Evolutionary conservation across 2,329 filamentous ascomycete species (phyloP).

Genomic region (Neodidymelliopsis sp.): DNA sequence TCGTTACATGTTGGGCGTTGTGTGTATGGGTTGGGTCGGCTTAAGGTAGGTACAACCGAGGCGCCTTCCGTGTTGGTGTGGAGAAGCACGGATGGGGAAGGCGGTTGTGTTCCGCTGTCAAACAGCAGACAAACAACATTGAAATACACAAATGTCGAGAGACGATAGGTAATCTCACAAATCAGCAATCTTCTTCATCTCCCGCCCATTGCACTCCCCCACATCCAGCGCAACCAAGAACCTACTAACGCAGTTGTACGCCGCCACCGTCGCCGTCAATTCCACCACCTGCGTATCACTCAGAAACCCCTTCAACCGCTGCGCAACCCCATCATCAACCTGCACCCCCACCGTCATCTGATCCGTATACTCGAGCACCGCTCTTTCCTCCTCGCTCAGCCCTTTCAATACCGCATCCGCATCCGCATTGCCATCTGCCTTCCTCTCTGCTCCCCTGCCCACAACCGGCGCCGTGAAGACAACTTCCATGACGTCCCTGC

Average conservation of each 20-base stretch:
- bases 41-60: constrained; percentile 29
- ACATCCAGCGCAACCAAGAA: constrained; percentile 83
- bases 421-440: constrained; percentile 20
- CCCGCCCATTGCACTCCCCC: constrained; percentile 51
- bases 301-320: constrained; percentile 66
- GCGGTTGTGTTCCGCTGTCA: constrained; percentile 23
- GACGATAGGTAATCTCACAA: too few species aligned
- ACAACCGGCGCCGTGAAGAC: constrained; percentile 40
- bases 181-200: constrained; percentile 44
- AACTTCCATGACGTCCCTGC: constrained; percentile 64
- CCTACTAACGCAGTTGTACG: constrained; percentile 84
- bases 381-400: constrained; percentile 62
- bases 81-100: constrained; percentile 30
- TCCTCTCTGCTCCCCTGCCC: constrained; percentile 21
- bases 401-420: too few species aligned
- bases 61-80: constrained; percentile 24
- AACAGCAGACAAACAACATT: too few species aligned
- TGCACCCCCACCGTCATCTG: constrained; percentile 81
- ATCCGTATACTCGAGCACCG: constrained; percentile 76
- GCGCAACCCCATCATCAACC: constrained; percentile 73
- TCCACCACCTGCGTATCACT: constrained; percentile 78
- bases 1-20: constrained; percentile 11
- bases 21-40: constrained; percentile 34
- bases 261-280: constrained; percentile 78
- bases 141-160: too few species aligned